A percentile compares a stretch with the other conserved stretches of the same genome.
Evolutionary conservation across 192 early-diverging fungal genomes (phyloP).

Genomic region (Mortierella antarctica): DNA sequence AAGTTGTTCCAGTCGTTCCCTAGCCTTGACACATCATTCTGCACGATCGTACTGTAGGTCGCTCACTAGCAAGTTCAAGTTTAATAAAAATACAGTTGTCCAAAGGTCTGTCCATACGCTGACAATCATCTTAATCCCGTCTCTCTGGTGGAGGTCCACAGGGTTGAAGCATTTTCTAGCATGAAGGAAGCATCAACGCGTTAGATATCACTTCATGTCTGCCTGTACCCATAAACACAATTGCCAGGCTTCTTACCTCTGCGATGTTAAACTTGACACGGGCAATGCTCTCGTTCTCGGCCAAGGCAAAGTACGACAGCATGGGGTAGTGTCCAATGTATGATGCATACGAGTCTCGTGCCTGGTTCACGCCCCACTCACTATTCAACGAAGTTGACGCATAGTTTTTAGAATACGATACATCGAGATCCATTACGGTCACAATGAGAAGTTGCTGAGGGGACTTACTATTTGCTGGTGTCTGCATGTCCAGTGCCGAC

Average conservation of each 20-base stretch:
- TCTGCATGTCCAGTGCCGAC: conserved; percentile 93
- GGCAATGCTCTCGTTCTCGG: conserved; percentile 87
- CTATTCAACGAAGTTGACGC: conserved; percentile 50
- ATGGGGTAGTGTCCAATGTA: conserved; percentile 84
- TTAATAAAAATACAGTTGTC: not conserved
- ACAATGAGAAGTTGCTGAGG: not conserved
- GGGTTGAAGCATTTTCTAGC: conserved; percentile 76
- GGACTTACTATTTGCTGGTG: conserved; percentile 84
- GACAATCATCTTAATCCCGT: conserved; percentile 40
- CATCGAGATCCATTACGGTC: not conserved
- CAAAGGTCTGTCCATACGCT: not conserved
- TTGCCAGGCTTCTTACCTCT: conserved; percentile 61
- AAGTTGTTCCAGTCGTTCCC: too few relatives aligned
- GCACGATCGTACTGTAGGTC: too few relatives aligned
- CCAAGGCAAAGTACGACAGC: conserved; percentile 82
- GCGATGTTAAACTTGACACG: conserved; percentile 78
- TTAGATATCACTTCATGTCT: not conserved
- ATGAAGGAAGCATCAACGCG: not conserved
- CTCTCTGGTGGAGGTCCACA: conserved; percentile 68
- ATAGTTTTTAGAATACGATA: not conserved
- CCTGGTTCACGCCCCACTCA: conserved; percentile 89
- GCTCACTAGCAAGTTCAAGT: not conserved
- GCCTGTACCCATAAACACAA: not conserved
- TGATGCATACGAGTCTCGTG: conserved; percentile 85
- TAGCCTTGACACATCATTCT: too few relatives aligned